Percentiles rank a stretch among this genome's conserved stretches.
Evolutionary conservation across 78 protist genomes (phyloP).

Genomic region (Polysphondylium violaceum): DNA sequence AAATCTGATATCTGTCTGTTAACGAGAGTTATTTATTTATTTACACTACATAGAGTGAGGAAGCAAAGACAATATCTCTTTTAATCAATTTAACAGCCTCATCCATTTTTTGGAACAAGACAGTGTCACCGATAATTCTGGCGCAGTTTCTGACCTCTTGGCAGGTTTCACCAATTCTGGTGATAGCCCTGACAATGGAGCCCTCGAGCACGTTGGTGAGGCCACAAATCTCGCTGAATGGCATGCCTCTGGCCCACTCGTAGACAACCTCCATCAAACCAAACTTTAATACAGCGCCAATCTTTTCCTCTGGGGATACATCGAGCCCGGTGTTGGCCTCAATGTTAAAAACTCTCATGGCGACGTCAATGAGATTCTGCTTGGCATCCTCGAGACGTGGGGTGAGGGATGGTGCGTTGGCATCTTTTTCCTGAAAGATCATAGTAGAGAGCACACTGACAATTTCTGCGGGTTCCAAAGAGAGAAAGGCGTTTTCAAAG

Average conservation of each 20-base stretch:
- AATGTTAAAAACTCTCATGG: constrained; percentile 24
- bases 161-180: constrained; percentile 92
- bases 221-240: constrained; percentile 85
- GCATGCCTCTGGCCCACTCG: constrained; percentile 96
- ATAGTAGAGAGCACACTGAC: constrained; percentile 87
- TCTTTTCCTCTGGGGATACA: constrained; percentile 5
- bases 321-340: constrained; percentile 82
- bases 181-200: constrained; percentile 94
- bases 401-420: constrained; percentile 66
- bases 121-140: constrained; percentile 93
- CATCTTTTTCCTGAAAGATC: constrained; percentile 88
- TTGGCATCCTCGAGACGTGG: constrained; percentile 65
- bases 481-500: constrained; percentile 87
- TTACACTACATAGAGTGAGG: constrained; percentile 86
- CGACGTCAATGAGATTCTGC: neutral
- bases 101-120: constrained; percentile 90
- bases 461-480: constrained; percentile 82
- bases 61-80: constrained; percentile 94
- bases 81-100: constrained; percentile 89
- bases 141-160: constrained; percentile 95
- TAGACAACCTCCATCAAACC: constrained; percentile 89
- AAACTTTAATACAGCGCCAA: constrained; percentile 42
- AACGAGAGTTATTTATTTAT: neutral
- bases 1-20: neutral
- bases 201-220: constrained; percentile 93